These are phyloP conservation scores for Scytalidium sp. DNA, from an alignment of 2,329 filamentous ascomycete species.

Conservation along the genomic window DNA sequence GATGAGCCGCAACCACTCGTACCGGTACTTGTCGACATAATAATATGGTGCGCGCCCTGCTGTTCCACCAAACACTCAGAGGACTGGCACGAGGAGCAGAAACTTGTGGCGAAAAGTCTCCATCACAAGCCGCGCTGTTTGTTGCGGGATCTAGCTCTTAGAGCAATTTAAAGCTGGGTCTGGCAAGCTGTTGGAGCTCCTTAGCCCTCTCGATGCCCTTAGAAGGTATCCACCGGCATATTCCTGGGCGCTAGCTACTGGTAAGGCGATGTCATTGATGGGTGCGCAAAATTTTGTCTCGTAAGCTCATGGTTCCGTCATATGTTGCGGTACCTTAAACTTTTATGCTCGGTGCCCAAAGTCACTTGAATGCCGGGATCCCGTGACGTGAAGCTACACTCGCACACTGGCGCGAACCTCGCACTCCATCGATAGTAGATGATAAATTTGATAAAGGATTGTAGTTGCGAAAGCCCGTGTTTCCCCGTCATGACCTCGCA, in stretches of 20 bases:
- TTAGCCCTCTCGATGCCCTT: neutral
- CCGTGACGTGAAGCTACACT: neutral
- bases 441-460: neutral
- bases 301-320: neutral
- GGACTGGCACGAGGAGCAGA: too few species aligned
- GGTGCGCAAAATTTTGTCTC: neutral
- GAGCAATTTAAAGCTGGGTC: too few species aligned
- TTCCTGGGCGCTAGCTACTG: neutral
- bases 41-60: too few species aligned
- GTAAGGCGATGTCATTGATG: neutral
- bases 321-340: too few species aligned
- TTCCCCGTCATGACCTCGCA: constrained; percentile 11
- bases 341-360: too few species aligned
- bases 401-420: neutral
- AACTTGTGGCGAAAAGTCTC: neutral
- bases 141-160: neutral
- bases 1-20: too few species aligned
- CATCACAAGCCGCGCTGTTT: neutral
- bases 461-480: neutral
- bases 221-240: neutral
- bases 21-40: too few species aligned
- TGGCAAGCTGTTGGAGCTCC: neutral
- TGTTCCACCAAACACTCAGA: too few species aligned
- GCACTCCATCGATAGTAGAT: neutral
- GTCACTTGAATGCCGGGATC: neutral